These are phyloP conservation scores for Fusarium temperatum DNA, from an alignment of 2,329 filamentous ascomycete species.

Conservation along the genomic window DNA sequence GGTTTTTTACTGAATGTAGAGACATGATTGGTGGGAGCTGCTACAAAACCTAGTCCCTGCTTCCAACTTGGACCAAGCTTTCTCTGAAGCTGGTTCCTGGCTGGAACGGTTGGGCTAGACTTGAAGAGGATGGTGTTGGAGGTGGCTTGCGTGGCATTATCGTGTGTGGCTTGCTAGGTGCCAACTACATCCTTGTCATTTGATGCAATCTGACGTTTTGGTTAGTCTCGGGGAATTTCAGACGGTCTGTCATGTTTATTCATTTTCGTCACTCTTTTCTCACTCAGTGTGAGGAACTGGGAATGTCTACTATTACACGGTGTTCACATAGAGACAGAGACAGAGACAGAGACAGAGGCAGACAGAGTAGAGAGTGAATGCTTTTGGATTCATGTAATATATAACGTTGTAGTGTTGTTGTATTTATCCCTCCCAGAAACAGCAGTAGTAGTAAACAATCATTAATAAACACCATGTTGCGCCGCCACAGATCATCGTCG, in stretches of 20 bases:
- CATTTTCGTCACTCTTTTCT: constrained; percentile 5
- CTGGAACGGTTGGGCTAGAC: constrained; percentile 9
- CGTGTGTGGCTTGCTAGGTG: constrained; percentile 18
- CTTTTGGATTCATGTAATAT: background rate
- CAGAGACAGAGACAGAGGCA: background rate
- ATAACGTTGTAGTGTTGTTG: background rate
- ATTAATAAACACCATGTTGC: constrained; percentile 30
- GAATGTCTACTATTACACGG: background rate
- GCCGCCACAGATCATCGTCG: constrained; percentile 21
- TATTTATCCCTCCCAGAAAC: constrained; percentile 24
- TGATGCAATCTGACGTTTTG: constrained; percentile 30
- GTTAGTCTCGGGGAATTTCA: background rate
- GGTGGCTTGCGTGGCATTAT: constrained; percentile 28
- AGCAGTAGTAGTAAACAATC: constrained; percentile 1
- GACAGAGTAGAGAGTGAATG: background rate
- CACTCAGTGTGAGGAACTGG: background rate
- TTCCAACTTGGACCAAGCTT: constrained; percentile 13
- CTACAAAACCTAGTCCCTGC: constrained; percentile 2
- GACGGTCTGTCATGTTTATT: background rate
- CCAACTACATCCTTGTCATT: background rate
- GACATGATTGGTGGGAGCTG: constrained; percentile 20
- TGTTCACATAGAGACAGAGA: background rate
- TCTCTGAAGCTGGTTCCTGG: constrained; percentile 11
- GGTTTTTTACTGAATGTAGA: background rate
- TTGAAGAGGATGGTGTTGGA: constrained; percentile 7